Conservation (phyloP, 2,329 filamentous ascomycete genomes). For the Trichophyton mentagrophytes region DNA sequence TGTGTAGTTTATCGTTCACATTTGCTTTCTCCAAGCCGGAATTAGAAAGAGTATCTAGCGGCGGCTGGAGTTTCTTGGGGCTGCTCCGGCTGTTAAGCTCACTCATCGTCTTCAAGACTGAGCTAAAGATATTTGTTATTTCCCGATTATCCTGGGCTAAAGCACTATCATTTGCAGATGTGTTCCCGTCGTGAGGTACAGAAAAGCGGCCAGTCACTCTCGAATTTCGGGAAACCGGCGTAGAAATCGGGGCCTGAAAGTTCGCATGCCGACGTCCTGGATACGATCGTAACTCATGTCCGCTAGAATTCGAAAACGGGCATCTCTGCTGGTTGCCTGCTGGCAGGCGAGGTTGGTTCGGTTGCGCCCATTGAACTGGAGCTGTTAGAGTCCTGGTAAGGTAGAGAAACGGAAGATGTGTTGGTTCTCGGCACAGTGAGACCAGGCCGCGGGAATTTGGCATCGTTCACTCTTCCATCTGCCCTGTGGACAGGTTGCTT, state of each 20-base stretch:
- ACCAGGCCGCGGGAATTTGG: background rate
- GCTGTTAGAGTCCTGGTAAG: constrained; percentile 50
- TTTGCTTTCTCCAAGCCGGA: background rate
- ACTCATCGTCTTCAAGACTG: constrained; percentile 4
- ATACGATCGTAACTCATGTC: background rate
- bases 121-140: constrained; percentile 9
- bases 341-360: constrained; percentile 4
- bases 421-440: background rate
- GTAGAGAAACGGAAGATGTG: constrained; percentile 50
- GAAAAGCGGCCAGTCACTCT: background rate
- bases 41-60: background rate
- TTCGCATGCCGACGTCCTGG: background rate
- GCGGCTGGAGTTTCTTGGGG: background rate
- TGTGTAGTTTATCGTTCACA: background rate
- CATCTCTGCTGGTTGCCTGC: constrained; percentile 4
- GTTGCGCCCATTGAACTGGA: constrained; percentile 9
- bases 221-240: background rate
- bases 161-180: background rate
- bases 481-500: background rate
- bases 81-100: background rate
- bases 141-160: background rate
- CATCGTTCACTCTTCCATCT: background rate
- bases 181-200: background rate
- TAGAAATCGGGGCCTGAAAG: background rate
- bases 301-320: constrained; percentile 12